These are phyloP conservation scores for Globisporangium splendens DNA, from an alignment of 352 stramenopile species.

Conservation along the genomic window DNA sequence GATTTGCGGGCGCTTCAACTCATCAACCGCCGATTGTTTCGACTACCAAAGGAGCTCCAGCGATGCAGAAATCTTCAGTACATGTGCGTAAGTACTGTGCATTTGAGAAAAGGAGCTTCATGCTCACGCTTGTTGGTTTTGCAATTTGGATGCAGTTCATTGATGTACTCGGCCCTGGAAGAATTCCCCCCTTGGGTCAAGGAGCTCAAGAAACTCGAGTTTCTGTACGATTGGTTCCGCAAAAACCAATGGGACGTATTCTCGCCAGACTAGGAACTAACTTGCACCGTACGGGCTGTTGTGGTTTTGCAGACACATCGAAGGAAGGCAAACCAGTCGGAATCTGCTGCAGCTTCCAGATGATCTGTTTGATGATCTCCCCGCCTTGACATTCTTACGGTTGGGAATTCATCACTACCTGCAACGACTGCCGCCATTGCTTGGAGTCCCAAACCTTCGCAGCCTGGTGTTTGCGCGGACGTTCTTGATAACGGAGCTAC, in stretches of 20 bases:
- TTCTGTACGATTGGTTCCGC: constrained; percentile 22
- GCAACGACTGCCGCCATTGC: constrained; percentile 23
- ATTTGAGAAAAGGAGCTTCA: too few species aligned
- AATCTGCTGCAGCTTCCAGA: too few species aligned
- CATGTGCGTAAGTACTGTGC: constrained; percentile 22
- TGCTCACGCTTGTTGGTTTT: too few species aligned
- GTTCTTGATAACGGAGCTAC: constrained; percentile 15
- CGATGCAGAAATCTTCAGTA: constrained; percentile 27
- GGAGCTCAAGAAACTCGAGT: constrained; percentile 28
- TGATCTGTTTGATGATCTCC: too few species aligned
- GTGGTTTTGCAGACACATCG: too few species aligned
- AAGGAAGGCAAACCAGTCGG: too few species aligned
- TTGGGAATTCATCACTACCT: too few species aligned
- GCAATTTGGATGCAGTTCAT: constrained; percentile 13
- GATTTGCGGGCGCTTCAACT: constrained; percentile 35
- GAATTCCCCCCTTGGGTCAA: constrained; percentile 23
- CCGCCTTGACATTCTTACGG: too few species aligned
- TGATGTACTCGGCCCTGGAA: constrained; percentile 25
- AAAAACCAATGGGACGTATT: too few species aligned
- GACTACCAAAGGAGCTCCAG: constrained; percentile 22
- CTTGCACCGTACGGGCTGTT: too few species aligned
- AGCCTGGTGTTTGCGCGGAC: constrained; percentile 24
- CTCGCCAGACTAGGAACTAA: too few species aligned
- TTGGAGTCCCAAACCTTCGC: constrained; percentile 24
- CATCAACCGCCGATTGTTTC: constrained; percentile 26